Percentiles rank a stretch among this genome's conserved stretches.
Conservation (phyloP, 306 rosid genomes). For the Rubus idaeus region DNA sequence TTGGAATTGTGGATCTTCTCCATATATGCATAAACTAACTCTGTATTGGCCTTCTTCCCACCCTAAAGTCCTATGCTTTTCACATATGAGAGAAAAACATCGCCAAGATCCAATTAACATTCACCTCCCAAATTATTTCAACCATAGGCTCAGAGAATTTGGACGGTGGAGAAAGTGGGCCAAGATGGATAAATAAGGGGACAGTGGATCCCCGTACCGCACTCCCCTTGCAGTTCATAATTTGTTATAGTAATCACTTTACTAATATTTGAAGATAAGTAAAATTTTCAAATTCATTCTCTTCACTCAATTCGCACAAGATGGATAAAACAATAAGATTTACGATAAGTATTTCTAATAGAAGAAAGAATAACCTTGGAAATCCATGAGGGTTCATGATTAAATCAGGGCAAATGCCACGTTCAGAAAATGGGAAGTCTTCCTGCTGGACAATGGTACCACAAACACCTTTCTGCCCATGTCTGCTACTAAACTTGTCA, state of each 20-base stretch:
- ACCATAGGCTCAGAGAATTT: not conserved
- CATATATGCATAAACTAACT: not conserved
- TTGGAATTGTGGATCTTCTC: no score
- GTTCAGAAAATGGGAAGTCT: slow-evolving; percentile 94
- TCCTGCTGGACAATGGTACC: slow-evolving; percentile 95
- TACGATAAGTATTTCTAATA: not conserved
- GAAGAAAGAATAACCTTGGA: slow-evolving; percentile 61
- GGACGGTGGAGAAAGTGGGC: not conserved
- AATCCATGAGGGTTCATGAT: slow-evolving; percentile 99
- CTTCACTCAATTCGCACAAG: not conserved
- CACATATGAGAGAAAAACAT: not conserved
- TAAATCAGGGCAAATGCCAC: slow-evolving; percentile 96
- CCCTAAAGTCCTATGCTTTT: not conserved
- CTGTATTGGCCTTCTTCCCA: not conserved
- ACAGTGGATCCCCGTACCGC: not conserved
- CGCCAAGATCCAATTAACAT: not conserved
- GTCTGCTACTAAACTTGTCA: slow-evolving; percentile 98
- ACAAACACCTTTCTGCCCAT: slow-evolving; percentile 98
- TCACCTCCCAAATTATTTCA: not conserved
- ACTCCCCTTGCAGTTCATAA: not conserved
- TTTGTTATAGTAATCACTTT: not conserved
- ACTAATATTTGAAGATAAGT: not conserved
- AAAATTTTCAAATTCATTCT: not conserved
- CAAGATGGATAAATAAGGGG: not conserved
- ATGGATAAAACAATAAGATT: not conserved